Conservation (phyloP, 2,329 filamentous ascomycete species). For the Clarireedia monteithiana region DNA sequence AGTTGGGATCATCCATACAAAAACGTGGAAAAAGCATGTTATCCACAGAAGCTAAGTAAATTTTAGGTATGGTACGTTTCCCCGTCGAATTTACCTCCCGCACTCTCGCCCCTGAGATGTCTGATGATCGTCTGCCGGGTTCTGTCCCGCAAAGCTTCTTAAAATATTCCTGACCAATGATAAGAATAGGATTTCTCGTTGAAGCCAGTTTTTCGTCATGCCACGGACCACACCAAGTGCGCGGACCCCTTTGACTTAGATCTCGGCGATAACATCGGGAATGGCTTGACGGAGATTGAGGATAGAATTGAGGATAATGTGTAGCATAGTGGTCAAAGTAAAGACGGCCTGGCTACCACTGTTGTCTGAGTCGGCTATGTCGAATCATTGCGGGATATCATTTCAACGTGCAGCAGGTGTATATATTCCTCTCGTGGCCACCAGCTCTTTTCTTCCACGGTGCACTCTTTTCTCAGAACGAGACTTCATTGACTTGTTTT, state of each 20-base stretch:
- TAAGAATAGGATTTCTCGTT: no score
- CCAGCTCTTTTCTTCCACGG: not conserved
- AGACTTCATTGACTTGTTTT: not conserved
- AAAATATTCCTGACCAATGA: no score
- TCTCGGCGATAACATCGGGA: not conserved
- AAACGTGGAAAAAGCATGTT: no score
- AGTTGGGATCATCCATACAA: no score
- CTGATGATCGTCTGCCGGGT: no score
- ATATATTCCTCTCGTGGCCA: not conserved
- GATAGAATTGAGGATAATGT: not conserved
- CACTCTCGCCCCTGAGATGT: no score
- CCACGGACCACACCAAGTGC: no score
- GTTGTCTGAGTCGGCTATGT: not conserved
- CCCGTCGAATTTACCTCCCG: no score
- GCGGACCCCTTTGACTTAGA: not conserved
- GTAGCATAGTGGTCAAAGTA: conserved; percentile 1
- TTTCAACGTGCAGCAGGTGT: not conserved
- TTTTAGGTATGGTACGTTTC: no score
- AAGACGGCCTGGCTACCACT: not conserved
- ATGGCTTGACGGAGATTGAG: not conserved
- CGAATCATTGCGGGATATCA: not conserved
- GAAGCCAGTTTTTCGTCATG: no score
- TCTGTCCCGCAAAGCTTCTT: no score
- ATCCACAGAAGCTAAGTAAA: no score
- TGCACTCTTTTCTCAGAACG: not conserved